These are phyloP conservation scores for Pleomassaria siparia DNA, from an alignment of 2,329 filamentous ascomycete species.

Conservation along the genomic window DNA sequence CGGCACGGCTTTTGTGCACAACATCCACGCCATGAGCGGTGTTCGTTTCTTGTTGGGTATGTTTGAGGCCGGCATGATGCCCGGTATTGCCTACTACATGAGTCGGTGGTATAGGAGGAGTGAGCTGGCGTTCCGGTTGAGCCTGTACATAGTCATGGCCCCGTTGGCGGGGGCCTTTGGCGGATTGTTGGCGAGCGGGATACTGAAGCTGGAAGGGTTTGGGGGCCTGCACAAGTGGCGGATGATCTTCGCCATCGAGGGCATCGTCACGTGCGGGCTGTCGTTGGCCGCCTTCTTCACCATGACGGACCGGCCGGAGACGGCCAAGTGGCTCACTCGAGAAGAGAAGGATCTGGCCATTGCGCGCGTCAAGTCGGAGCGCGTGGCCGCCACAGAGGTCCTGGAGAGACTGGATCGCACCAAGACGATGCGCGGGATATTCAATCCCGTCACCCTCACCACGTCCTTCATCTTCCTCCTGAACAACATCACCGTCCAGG, in stretches of 20 bases:
- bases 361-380: constrained; percentile 68
- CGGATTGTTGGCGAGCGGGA: constrained; percentile 63
- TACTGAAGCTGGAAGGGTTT: constrained; percentile 62
- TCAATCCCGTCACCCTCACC: constrained; percentile 62
- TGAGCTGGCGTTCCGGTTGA: constrained; percentile 68
- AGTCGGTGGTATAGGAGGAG: constrained; percentile 71
- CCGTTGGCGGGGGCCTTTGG: constrained; percentile 72
- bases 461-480: constrained; percentile 63
- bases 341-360: constrained; percentile 69
- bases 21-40: constrained; percentile 55
- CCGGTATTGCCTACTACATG: constrained; percentile 73
- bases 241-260: constrained; percentile 74
- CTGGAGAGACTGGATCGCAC: constrained; percentile 63
- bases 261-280: constrained; percentile 62
- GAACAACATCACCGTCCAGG: constrained; percentile 71
- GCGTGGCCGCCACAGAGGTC: constrained; percentile 62
- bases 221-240: constrained; percentile 62
- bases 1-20: constrained; percentile 65
- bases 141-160: constrained; percentile 70
- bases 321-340: constrained; percentile 64
- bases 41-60: constrained; percentile 67
- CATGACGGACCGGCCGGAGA: constrained; percentile 68
- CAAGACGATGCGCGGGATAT: constrained; percentile 64
- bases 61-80: constrained; percentile 74
- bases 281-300: constrained; percentile 64